These are phyloP conservation scores for Suillus lakei DNA, from an alignment of 768 basidiomycete species.

Conservation along the genomic window DNA sequence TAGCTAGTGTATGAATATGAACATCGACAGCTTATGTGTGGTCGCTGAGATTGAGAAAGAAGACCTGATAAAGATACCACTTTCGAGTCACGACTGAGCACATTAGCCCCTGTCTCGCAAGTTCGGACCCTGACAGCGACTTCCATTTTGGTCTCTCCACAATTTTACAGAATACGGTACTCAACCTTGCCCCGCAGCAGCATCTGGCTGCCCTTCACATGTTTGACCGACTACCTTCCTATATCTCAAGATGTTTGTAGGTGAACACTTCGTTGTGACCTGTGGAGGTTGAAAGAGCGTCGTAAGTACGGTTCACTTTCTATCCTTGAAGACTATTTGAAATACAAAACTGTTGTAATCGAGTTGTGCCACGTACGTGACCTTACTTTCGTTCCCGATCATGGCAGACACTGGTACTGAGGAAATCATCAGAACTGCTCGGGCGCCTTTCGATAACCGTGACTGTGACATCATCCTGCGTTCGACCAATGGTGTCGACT, in stretches of 20 bases:
- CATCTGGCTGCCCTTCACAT: slow-evolving; percentile 26
- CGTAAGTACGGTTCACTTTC: background rate
- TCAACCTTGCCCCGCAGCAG: slow-evolving; percentile 10
- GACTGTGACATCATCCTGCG: slow-evolving; percentile 20
- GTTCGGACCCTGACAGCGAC: too few relatives aligned
- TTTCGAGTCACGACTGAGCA: background rate
- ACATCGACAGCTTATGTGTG: background rate
- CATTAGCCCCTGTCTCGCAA: too few relatives aligned
- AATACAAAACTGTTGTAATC: background rate
- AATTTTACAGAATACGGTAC: background rate
- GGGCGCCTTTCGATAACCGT: slow-evolving; percentile 14
- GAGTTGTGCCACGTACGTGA: too few relatives aligned
- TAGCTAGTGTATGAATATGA: background rate
- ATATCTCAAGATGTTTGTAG: slow-evolving; percentile 35
- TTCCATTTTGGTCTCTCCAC: background rate
- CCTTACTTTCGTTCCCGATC: too few relatives aligned
- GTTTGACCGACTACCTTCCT: slow-evolving; percentile 34
- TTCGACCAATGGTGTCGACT: slow-evolving; percentile 14
- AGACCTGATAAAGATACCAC: too few relatives aligned
- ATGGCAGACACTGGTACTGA: background rate
- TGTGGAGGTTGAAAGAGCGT: slow-evolving; percentile 21
- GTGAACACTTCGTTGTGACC: slow-evolving; percentile 34
- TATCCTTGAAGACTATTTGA: background rate
- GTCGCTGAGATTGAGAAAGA: too few relatives aligned
- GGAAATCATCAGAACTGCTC: background rate